Evolutionary conservation across 495 filamentous ascomycete genomes (phyloP).

Genomic region (Talaromyces wortmannii): DNA sequence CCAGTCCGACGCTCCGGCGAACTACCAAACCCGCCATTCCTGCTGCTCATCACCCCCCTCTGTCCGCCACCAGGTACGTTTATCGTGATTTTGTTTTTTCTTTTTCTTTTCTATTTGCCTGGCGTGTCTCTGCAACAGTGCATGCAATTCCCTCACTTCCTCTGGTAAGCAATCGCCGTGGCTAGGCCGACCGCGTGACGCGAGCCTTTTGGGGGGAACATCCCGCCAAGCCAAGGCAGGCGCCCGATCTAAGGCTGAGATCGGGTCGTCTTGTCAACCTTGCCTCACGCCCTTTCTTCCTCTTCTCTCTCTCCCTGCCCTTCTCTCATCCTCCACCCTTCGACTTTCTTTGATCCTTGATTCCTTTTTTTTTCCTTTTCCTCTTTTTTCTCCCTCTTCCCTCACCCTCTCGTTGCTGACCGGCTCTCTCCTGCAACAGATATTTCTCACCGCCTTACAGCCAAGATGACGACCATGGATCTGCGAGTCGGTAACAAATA

Average conservation of each 20-base stretch:
- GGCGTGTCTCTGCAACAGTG: too few species aligned
- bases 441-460: background rate
- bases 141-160: too few species aligned
- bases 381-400: constrained; percentile 5
- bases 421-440: background rate
- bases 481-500: constrained; percentile 99
- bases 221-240: background rate
- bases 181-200: constrained; percentile 1
- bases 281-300: constrained; percentile 8
- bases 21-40: too few species aligned
- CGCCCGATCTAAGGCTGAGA: background rate
- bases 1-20: too few species aligned
- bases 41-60: too few species aligned
- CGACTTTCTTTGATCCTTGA: constrained; percentile 7
- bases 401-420: background rate
- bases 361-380: constrained; percentile 8
- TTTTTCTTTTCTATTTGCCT: background rate
- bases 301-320: constrained; percentile 10
- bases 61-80: too few species aligned
- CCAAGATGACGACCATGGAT: constrained; percentile 59
- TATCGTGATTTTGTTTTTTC: too few species aligned
- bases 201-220: background rate
- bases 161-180: too few species aligned
- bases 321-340: constrained; percentile 10
- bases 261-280: constrained; percentile 4